Evolutionary conservation across 2,329 filamentous ascomycete species (phyloP).

Genomic region (Delphinella strobiligena): DNA sequence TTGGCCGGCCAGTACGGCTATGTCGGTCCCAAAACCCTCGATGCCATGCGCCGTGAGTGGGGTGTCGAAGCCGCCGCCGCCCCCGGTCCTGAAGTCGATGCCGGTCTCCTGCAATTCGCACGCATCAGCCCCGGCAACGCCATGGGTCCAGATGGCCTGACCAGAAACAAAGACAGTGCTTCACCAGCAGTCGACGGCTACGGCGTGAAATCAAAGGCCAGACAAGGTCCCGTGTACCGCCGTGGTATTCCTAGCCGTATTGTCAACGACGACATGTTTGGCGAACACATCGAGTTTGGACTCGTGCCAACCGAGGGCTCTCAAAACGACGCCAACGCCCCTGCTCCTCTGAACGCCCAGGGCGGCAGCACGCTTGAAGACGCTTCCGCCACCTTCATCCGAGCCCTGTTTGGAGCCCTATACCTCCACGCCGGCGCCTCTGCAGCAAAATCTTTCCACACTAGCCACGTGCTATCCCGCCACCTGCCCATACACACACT

Average conservation of each 20-base stretch:
- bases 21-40: conserved; percentile 61
- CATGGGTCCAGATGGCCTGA: conserved; percentile 19
- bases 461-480: conserved; percentile 59
- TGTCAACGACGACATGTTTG: conserved; percentile 75
- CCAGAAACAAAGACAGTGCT: conserved; percentile 21
- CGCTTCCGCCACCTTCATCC: conserved; percentile 66
- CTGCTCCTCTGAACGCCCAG: conserved; percentile 2
- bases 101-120: conserved; percentile 74
- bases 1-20: conserved; percentile 81
- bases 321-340: background rate
- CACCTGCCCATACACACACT: conserved; percentile 47
- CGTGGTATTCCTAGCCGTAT: conserved; percentile 65
- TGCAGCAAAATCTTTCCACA: conserved; percentile 70
- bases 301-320: background rate
- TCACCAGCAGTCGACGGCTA: background rate
- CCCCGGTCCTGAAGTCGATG: conserved; percentile 83
- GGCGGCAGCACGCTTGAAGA: conserved; percentile 35
- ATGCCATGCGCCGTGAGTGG: conserved; percentile 70
- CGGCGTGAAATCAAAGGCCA: background rate
- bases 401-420: conserved; percentile 71
- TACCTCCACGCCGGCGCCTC: conserved; percentile 75
- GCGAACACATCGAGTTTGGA: conserved; percentile 40
- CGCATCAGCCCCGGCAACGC: conserved; percentile 31
- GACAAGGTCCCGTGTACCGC: conserved; percentile 37
- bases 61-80: conserved; percentile 79